Percentiles rank a stretch among this genome's conserved stretches.
These are phyloP conservation scores for Fusarium pilosicola DNA, from an alignment of 2,329 filamentous ascomycete genomes.

Conservation along the genomic window DNA sequence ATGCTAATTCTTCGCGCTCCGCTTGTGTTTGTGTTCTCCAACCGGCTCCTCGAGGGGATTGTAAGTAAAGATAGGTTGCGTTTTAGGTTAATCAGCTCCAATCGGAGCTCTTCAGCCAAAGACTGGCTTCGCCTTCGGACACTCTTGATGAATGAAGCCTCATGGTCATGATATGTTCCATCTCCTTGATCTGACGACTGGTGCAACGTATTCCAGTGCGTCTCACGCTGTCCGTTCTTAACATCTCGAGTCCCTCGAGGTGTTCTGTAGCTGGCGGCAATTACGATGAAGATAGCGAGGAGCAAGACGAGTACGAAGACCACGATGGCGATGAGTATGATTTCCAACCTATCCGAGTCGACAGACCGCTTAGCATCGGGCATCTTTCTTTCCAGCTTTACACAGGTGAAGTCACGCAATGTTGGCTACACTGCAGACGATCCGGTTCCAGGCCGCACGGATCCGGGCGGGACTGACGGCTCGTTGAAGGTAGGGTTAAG, in stretches of 20 bases:
- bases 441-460: not conserved
- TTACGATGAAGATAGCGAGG: conserved; percentile 47
- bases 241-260: conserved; percentile 14
- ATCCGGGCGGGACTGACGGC: not conserved
- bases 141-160: conserved; percentile 37
- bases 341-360: conserved; percentile 48
- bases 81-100: conserved; percentile 37
- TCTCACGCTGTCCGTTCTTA: conserved; percentile 31
- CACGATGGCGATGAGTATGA: conserved; percentile 47
- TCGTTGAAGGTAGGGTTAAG: not conserved
- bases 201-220: conserved; percentile 32
- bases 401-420: not conserved
- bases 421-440: conserved; percentile 9
- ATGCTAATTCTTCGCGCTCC: conserved; percentile 28
- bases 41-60: conserved; percentile 10
- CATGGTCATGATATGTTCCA: conserved; percentile 28
- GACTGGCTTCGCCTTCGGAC: conserved; percentile 44
- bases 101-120: conserved; percentile 39
- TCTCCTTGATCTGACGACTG: conserved; percentile 15
- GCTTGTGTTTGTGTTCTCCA: not conserved
- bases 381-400: conserved; percentile 32
- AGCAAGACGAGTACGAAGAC: conserved; percentile 48
- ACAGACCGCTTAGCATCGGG: conserved; percentile 35
- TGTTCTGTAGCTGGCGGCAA: conserved; percentile 41
- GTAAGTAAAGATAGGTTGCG: conserved; percentile 28